Evolutionary conservation across 805 yeast species (phyloP).

Genomic region (Blastobotrys mokoenaii): DNA sequence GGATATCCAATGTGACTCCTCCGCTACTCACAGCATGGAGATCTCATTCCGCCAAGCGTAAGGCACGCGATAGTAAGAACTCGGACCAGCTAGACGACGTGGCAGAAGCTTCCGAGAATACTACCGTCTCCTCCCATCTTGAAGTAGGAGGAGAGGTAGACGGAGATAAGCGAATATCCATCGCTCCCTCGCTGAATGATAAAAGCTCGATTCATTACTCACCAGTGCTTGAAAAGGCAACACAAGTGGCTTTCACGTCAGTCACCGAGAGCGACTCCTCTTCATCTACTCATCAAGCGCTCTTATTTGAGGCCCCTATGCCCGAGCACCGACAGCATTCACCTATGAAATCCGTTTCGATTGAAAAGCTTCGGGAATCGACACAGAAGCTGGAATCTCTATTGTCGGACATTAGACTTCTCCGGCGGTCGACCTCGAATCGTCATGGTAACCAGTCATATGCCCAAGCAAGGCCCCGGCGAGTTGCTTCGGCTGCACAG

Average conservation of each 20-base stretch:
- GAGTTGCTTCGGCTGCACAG: too few relatives aligned
- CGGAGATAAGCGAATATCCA: conserved; percentile 1
- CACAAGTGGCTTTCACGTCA: conserved; percentile 11
- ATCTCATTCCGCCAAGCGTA: too few relatives aligned
- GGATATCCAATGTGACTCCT: too few relatives aligned
- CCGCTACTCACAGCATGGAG: too few relatives aligned
- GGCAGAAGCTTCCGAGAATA: too few relatives aligned
- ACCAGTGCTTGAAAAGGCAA: conserved; percentile 18
- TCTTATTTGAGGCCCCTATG: not conserved
- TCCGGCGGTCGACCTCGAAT: conserved; percentile 12
- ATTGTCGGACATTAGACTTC: conserved; percentile 11
- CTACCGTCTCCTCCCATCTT: not conserved
- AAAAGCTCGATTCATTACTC: conserved; percentile 12
- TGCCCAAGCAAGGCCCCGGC: too few relatives aligned
- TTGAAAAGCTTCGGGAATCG: conserved; percentile 3
- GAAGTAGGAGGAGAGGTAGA: not conserved
- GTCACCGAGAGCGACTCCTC: not conserved
- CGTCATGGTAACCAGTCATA: not conserved
- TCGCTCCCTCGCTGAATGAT: not conserved
- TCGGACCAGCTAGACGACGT: too few relatives aligned
- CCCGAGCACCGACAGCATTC: too few relatives aligned
- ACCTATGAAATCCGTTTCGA: not conserved
- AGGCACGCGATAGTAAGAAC: too few relatives aligned
- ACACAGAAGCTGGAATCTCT: conserved; percentile 14
- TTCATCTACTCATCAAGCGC: not conserved